Evolutionary conservation across 2,329 filamentous ascomycete genomes (phyloP), one percentile per base, ranked within the genome.

Genomic region (Drechslerella coelobrocha): DNA sequence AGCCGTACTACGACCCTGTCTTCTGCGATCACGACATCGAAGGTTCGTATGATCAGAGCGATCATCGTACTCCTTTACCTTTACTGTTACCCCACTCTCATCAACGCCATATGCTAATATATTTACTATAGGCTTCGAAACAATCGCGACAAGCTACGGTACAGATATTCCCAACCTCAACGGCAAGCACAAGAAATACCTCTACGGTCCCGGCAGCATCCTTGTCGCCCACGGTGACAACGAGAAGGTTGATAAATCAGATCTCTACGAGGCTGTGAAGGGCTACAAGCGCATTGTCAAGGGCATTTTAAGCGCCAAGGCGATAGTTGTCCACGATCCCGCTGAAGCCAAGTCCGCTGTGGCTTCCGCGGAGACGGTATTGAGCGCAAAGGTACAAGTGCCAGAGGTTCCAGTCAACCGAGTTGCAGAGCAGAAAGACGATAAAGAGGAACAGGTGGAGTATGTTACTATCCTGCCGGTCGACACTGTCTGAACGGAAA

Each of bases 191-290:
- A 87, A 83, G 8, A 83, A 83, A 63, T 89, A 89, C 75, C 80
- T 89, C 12, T 89, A 89, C 76, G 87, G 87, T 0, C 87, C 87
- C 0, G 87, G 87, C 21, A 74, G 69, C 71, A 97, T 97, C 72
- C 82, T 94, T 37, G 91, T 96, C 26, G 93, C 93, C 3, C 93
- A 97, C 78, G 89, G 88, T 0, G 88, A 91, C 73, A 84, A 94
- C 75, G 93, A 97, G 80, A 88, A 88, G 29, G 77, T 97, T 74
- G 90, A 85, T 24, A 85, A 93, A 27, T 84, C 83, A 23, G 89
- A 95, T 73, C 80, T 97, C 55, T 88, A 92, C 79, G 82, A 84
- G 54, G 89, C 92, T 2, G 90, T 97, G 0, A 83, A 87, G 73
- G 92, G 88, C 5, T 96, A 92, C 78, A 86, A 90, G 80, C 88